Conservation (phyloP, 768 basidiomycete genomes). For the Leucogyrophana mollusca region DNA sequence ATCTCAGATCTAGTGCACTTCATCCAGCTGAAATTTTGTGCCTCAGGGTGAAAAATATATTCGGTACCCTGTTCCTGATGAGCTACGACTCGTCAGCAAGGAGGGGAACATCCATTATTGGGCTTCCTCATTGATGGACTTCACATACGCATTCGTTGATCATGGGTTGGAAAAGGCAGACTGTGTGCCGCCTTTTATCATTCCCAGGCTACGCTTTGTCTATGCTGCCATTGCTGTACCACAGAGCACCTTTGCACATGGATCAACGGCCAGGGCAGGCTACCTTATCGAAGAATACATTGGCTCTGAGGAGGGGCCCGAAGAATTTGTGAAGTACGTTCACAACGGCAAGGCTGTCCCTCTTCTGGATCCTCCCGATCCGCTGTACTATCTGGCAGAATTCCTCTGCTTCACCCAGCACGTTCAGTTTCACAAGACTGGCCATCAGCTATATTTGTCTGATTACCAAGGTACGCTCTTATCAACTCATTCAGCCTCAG, state of each 20-base stretch:
- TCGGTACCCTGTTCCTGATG: no score
- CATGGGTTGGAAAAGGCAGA: not conserved
- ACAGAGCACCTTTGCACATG: not conserved
- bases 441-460: slow-evolving; percentile 1
- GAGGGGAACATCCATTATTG: slow-evolving; percentile 12
- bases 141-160: slow-evolving; percentile 9
- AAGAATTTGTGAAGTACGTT: slow-evolving; percentile 6
- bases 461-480: slow-evolving; percentile 9
- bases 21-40: no score
- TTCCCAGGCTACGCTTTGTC: slow-evolving; percentile 9
- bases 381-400: not conserved
- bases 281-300: slow-evolving; percentile 11
- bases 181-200: slow-evolving; percentile 1
- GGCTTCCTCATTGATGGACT: slow-evolving; percentile 4
- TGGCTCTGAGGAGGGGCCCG: not conserved
- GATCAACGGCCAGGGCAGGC: not conserved
- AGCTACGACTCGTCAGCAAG: no score
- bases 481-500: not conserved
- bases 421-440: slow-evolving; percentile 4
- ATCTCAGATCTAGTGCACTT: no score
- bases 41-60: no score
- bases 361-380: not conserved
- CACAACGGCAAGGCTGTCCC: slow-evolving; percentile 5
- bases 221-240: slow-evolving; percentile 3
- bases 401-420: slow-evolving; percentile 11